Conservation (phyloP, 164 flowering plant genomes). For the Euptelea pleiosperma region DNA sequence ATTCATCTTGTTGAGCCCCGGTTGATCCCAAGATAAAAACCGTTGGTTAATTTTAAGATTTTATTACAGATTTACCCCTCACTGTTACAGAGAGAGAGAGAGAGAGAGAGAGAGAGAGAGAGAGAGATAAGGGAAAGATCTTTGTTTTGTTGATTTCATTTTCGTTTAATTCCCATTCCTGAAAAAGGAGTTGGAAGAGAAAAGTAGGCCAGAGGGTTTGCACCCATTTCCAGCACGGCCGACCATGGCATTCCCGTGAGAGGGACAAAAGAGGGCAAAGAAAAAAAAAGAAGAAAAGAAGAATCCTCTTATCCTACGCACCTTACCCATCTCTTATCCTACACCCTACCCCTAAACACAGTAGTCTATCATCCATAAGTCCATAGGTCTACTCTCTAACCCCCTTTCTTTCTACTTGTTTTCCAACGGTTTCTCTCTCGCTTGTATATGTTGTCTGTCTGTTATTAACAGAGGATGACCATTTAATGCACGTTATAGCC, state of each 20-base stretch:
- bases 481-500: conserved; percentile 30
- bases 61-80: conserved; percentile 3
- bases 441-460: conserved; percentile 6
- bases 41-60: not conserved
- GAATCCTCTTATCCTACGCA: conserved; percentile 31
- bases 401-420: not conserved
- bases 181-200: conserved; percentile 19
- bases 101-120: conserved; percentile 11
- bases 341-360: conserved; percentile 11
- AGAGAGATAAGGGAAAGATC: conserved; percentile 11
- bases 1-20: conserved; percentile 3
- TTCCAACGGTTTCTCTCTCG: conserved; percentile 17
- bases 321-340: conserved; percentile 23
- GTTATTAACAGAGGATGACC: conserved; percentile 22
- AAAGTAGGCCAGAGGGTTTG: conserved; percentile 14
- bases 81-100: conserved; percentile 1
- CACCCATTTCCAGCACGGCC: conserved; percentile 41
- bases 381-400: no score
- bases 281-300: conserved; percentile 4
- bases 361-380: no score
- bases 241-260: conserved; percentile 80
- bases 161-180: conserved; percentile 27
- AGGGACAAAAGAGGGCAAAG: conserved; percentile 40
- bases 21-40: conserved; percentile 15
- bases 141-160: conserved; percentile 13